Conservation (phyloP, 148 eudicot genomes). For the Nepenthes mirabilis region DNA sequence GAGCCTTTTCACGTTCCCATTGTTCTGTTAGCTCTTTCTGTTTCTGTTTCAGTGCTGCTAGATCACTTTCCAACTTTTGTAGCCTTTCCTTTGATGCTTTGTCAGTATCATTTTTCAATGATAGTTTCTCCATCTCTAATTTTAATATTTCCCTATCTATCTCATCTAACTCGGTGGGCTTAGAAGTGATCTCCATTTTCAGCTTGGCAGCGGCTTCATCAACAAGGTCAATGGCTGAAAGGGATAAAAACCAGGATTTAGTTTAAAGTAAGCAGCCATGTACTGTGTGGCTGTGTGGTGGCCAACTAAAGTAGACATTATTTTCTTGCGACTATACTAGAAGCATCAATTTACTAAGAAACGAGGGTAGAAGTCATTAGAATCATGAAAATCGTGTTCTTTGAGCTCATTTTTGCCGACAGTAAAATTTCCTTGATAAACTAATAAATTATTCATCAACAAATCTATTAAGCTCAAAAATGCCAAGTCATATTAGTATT, state of each 20-base stretch:
- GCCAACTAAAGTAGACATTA: too few species aligned
- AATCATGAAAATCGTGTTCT: too few species aligned
- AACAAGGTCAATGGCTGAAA: constrained; percentile 86
- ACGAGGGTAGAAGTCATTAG: too few species aligned
- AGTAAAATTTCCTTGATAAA: too few species aligned
- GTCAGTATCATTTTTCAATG: constrained; percentile 63
- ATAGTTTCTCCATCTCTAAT: constrained; percentile 72
- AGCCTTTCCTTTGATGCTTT: constrained; percentile 63
- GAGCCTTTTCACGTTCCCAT: constrained; percentile 64
- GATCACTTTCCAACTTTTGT: constrained; percentile 53
- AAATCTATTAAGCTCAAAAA: too few species aligned
- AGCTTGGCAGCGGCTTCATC: constrained; percentile 99
- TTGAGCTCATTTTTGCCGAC: too few species aligned
- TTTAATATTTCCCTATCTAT: constrained; percentile 78
- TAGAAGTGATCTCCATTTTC: constrained; percentile 98
- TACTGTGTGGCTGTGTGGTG: too few species aligned
- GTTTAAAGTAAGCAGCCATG: too few species aligned
- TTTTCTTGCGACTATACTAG: too few species aligned
- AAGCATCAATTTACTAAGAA: too few species aligned
- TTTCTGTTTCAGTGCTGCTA: constrained; percentile 36
- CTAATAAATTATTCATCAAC: too few species aligned
- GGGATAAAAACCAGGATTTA: background rate
- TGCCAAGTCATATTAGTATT: too few species aligned
- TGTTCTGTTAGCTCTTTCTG: constrained; percentile 57
- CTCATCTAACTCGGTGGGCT: constrained; percentile 94